These are phyloP conservation scores for Coccomyxa sp. DNA, from an alignment of 139 green algal genomes.

Conservation along the genomic window DNA sequence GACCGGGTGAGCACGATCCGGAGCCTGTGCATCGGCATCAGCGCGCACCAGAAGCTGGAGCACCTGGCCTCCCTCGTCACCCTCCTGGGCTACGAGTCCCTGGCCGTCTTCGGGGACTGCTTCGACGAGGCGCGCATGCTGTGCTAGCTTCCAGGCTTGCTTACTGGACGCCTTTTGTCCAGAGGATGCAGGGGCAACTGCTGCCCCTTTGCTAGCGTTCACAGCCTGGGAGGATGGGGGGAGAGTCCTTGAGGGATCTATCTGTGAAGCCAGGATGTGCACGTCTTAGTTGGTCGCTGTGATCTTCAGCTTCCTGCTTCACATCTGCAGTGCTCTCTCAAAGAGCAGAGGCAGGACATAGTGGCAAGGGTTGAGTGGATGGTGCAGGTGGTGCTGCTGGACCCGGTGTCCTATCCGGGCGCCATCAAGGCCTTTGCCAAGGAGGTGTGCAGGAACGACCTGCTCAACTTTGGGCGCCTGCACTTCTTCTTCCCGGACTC, in stretches of 20 bases:
- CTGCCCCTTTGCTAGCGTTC: too few species aligned
- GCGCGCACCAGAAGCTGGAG: conserved; percentile 86
- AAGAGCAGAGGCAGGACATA: too few species aligned
- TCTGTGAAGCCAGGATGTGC: too few species aligned
- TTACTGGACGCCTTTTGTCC: too few species aligned
- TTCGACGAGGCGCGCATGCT: conserved; percentile 70
- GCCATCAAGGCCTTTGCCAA: conserved; percentile 85
- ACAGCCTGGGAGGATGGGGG: too few species aligned
- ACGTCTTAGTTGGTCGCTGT: too few species aligned
- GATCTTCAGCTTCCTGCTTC: too few species aligned
- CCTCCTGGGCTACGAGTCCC: conserved; percentile 75
- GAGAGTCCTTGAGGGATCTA: too few species aligned
- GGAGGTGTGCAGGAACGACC: conserved; percentile 83
- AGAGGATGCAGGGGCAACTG: too few species aligned
- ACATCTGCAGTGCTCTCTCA: too few species aligned
- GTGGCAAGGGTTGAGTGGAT: not conserved
- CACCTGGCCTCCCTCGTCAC: conserved; percentile 58
- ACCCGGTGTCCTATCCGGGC: conserved; percentile 75
- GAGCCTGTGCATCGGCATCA: conserved; percentile 54
- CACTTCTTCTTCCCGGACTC: conserved; percentile 93
- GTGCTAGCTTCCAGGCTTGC: too few species aligned
- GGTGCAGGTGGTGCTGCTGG: conserved; percentile 80
- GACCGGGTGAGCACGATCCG: conserved; percentile 53
- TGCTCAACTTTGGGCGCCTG: conserved; percentile 87
- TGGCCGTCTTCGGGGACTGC: conserved; percentile 88